Percentiles rank a stretch among this genome's conserved stretches.
phyloP scores from a whole-genome alignment of 345 rosid genomes.

The Moricandia moricandioides region DNA sequence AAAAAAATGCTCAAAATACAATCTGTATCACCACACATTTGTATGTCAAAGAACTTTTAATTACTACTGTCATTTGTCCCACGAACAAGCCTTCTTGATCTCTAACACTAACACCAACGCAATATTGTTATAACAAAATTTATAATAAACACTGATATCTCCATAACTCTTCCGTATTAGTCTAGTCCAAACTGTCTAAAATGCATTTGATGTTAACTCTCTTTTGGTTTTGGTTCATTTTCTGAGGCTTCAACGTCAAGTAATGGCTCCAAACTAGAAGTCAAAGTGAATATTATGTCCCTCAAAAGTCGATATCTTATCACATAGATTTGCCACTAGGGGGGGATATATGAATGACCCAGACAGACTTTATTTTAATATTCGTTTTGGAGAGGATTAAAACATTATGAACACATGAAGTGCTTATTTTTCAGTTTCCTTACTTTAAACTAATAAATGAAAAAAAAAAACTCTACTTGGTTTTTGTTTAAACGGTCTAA shows the following conservation, averaged over 20 bases:
- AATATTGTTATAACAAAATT: not conserved
- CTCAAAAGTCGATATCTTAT: slow-evolving; percentile 3
- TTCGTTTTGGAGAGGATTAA: not conserved
- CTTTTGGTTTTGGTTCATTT: not conserved
- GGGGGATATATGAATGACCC: not conserved
- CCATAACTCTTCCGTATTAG: no score
- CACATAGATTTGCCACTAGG: not conserved
- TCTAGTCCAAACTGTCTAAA: no score
- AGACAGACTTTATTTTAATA: not conserved
- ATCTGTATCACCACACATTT: not conserved
- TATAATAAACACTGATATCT: not conserved
- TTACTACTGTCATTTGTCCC: not conserved
- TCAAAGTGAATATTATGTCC: slow-evolving; percentile 9
- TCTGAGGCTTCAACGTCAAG: slow-evolving; percentile 28
- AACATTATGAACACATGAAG: not conserved
- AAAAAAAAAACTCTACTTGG: not conserved
- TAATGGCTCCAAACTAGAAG: slow-evolving; percentile 25
- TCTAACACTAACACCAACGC: not conserved
- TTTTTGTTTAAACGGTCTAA: not conserved
- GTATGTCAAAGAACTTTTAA: not conserved
- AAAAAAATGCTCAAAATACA: not conserved
- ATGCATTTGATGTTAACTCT: no score
- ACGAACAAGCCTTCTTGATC: not conserved
- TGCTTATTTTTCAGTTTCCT: no score
- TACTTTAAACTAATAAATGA: not conserved